Percentiles rank a stretch among this genome's conserved stretches.
phyloP scores from a whole-genome alignment of 2,329 filamentous ascomycete genomes.

The Aureobasidium subglaciale region DNA sequence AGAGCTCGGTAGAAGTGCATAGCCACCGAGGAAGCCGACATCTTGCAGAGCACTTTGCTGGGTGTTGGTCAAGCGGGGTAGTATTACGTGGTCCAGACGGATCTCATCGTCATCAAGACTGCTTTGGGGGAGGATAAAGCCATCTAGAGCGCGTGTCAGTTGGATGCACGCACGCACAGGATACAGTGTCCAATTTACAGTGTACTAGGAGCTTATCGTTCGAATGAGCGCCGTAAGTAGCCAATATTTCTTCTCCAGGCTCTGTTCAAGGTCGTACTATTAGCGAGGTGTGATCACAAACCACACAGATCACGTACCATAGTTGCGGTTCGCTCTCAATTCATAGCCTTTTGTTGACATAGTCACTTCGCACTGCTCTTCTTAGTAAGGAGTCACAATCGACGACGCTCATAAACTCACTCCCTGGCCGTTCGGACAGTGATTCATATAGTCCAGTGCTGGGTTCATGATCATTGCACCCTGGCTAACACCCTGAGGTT shows the following conservation, averaged over 20 bases:
- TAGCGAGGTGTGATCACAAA: neutral
- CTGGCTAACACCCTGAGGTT: constrained; percentile 37
- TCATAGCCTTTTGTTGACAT: constrained; percentile 48
- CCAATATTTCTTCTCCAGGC: constrained; percentile 57
- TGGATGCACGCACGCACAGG: neutral
- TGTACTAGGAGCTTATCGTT: constrained; percentile 68
- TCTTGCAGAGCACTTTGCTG: constrained; percentile 34
- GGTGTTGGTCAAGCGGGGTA: constrained; percentile 29
- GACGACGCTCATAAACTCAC: constrained; percentile 18
- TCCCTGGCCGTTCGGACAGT: constrained; percentile 34
- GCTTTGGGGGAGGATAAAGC: constrained; percentile 34
- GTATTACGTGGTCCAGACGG: constrained; percentile 35
- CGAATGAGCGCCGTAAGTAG: constrained; percentile 62
- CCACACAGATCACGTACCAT: constrained; percentile 33
- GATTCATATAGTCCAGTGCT: constrained; percentile 66
- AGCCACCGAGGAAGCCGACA: constrained; percentile 36
- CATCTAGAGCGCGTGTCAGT: constrained; percentile 24
- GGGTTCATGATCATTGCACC: constrained; percentile 65
- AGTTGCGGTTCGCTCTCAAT: constrained; percentile 46
- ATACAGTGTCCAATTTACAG: constrained; percentile 33
- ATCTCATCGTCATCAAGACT: constrained; percentile 31
- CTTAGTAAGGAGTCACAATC: neutral
- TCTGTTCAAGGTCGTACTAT: constrained; percentile 19
- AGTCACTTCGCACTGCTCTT: constrained; percentile 44
- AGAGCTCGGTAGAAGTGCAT: constrained; percentile 24